Evolutionary conservation across 495 filamentous ascomycete species (phyloP).

Genomic region (Xylaria longipes): DNA sequence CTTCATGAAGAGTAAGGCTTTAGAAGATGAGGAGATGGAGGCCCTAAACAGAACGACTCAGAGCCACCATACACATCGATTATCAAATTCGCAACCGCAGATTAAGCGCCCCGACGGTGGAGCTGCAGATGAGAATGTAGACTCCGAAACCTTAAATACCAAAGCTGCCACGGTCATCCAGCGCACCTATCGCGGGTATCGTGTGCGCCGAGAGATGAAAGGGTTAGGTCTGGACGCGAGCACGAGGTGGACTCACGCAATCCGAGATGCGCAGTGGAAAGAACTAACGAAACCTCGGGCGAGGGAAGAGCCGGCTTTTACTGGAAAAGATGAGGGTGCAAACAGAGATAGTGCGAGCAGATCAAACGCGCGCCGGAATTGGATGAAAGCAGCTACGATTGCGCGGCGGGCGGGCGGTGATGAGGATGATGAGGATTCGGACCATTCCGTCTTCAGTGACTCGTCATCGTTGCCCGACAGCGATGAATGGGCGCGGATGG

Average conservation of each 20-base stretch:
- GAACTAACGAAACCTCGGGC: conserved; percentile 57
- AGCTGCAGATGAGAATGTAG: conserved; percentile 22
- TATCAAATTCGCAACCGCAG: conserved; percentile 20
- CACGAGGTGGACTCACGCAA: conserved; percentile 71
- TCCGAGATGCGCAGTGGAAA: conserved; percentile 69
- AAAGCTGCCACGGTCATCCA: conserved; percentile 65
- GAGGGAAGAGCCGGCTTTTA: conserved; percentile 31
- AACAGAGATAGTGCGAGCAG: conserved; percentile 25
- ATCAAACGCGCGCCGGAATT: conserved; percentile 65
- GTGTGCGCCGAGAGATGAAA: conserved; percentile 67
- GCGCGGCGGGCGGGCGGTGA: conserved; percentile 73
- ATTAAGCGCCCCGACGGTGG: conserved; percentile 16
- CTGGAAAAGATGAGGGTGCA: conserved; percentile 15
- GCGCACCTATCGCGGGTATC: conserved; percentile 74
- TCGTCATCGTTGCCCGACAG: conserved; percentile 39
- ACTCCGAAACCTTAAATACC: conserved; percentile 25
- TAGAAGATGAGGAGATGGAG: conserved; percentile 22
- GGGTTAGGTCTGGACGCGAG: conserved; percentile 70
- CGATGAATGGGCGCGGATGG: conserved; percentile 43
- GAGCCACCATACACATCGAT: conserved; percentile 7
- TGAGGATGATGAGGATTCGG: conserved; percentile 64
- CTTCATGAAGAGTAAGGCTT: conserved; percentile 35
- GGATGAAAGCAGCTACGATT: conserved; percentile 74
- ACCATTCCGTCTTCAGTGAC: conserved; percentile 33
- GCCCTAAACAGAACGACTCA: background rate